Conservation (phyloP, 1,284 basidiomycete genomes). For the Spongispora temasekensis region DNA sequence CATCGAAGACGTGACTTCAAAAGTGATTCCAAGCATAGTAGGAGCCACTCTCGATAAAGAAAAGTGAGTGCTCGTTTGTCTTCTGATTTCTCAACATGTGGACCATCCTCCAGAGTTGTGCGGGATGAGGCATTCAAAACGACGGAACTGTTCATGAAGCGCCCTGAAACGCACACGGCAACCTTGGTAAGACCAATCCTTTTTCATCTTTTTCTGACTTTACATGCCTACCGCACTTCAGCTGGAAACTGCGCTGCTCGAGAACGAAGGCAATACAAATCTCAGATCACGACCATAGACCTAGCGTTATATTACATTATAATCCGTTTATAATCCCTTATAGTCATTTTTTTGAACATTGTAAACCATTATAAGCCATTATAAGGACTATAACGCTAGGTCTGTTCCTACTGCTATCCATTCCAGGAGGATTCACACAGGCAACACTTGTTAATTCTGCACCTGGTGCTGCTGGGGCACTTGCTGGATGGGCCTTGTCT, state of each 20-base stretch:
- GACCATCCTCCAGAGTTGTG: constrained; percentile 61
- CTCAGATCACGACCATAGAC: not conserved
- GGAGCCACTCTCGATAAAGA: constrained; percentile 86
- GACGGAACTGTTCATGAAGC: constrained; percentile 82
- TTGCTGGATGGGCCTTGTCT: constrained; percentile 94
- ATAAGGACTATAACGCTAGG: too few species aligned
- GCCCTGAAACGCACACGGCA: constrained; percentile 75
- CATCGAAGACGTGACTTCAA: constrained; percentile 83
- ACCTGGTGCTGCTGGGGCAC: constrained; percentile 84
- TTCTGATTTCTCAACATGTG: not conserved
- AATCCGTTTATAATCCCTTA: too few species aligned
- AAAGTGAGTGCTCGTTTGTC: constrained; percentile 55
- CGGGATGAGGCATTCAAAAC: constrained; percentile 95
- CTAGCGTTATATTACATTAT: too few species aligned
- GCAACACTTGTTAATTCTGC: constrained; percentile 78
- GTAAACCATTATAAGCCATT: too few species aligned
- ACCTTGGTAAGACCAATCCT: constrained; percentile 65
- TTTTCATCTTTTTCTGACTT: not conserved
- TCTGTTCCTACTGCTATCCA: constrained; percentile 27
- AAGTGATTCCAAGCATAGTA: constrained; percentile 85
- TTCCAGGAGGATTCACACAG: constrained; percentile 42
- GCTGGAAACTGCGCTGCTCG: constrained; percentile 66
- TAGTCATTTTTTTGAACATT: too few species aligned
- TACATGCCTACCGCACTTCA: constrained; percentile 30
- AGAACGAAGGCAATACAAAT: constrained; percentile 38